Base-by-base conservation (phyloP, 2,329 filamentous ascomycete species). In the Trichoderma sp. region DNA sequence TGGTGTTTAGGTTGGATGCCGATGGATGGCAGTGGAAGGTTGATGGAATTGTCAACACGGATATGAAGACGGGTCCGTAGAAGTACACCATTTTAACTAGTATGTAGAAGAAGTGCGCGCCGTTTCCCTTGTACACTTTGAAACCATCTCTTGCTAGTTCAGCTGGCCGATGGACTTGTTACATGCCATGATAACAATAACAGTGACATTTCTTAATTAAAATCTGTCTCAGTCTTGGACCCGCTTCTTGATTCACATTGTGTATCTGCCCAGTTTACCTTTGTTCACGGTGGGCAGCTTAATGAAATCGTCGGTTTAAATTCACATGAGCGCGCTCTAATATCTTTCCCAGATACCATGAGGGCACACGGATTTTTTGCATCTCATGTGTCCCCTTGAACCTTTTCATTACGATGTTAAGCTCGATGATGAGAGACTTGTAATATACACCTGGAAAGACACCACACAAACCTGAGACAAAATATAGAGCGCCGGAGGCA, bases 401-500 rank as follows among this genome's bases (percentile, higher is more conserved):
- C 16, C 1, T 7, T 10, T 37, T 3, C n/a, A 4, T n/a, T 3
- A 7, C 18, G 3, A 5, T n/a, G 8, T 43, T 43, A 43, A 43
- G 5, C 6, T 43, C 16, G 5, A 2, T 8, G 2, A 18, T 43
- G 8, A 18, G 4, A 10, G n/a, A n/a, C n/a, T n/a, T n/a, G n/a
- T n/a, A 10, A n/a, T 43, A n/a, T 8, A 10, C 39, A 43, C 14
- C 5, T 43, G 16, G 21, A 13, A 28, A 26, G 5, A 24, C 11
- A n/a, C 18, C 18, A 43, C 16, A 4, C 16, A 21, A 24, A 28
- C 43, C 49, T 34, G 14, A 55, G 34, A 55, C 67, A 59, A 43
- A 49, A 21, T 39, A n/a, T 56, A 21, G 46, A 24, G n/a, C 59
- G 59, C 74, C 74, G 74, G 70, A 70, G 72, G 70, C 64, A 68